A percentile compares a stretch with the other conserved stretches of the same genome.
These are phyloP conservation scores for Rosa chinensis DNA, from an alignment of 306 rosid species.

Conservation along the genomic window DNA sequence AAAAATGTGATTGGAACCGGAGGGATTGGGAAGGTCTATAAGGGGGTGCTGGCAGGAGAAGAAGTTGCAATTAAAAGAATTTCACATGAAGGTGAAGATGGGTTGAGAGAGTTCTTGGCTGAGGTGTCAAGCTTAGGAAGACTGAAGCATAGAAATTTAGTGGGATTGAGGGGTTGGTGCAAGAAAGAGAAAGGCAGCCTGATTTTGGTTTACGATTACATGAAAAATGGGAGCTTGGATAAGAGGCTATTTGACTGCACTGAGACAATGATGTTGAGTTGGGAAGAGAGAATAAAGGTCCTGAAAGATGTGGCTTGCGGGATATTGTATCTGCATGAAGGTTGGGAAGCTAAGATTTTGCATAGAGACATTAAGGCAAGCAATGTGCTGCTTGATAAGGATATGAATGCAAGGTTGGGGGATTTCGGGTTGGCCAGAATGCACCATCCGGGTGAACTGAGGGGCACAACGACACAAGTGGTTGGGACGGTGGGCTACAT, in stretches of 20 bases:
- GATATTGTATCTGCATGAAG: conserved; percentile 48
- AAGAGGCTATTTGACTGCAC: conserved; percentile 48
- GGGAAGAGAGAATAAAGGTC: conserved; percentile 51
- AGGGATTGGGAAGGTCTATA: conserved; percentile 58
- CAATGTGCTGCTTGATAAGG: neutral
- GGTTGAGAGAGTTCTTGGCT: conserved; percentile 65
- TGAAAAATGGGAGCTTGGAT: conserved; percentile 49
- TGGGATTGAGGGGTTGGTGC: conserved; percentile 75
- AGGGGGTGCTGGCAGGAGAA: conserved; percentile 47
- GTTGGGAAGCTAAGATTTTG: conserved; percentile 62
- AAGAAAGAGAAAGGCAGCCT: conserved; percentile 51
- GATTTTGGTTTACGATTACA: conserved; percentile 63
- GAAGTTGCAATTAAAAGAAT: conserved; percentile 64
- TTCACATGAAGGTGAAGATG: conserved; percentile 38
- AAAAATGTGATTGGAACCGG: conserved; percentile 50
- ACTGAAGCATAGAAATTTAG: conserved; percentile 62
- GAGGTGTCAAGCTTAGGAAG: conserved; percentile 73
- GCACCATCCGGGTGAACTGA: neutral
- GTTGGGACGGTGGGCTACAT: neutral
- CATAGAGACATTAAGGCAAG: neutral
- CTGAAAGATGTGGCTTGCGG: conserved; percentile 61
- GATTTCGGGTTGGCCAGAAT: neutral
- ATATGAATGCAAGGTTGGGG: neutral
- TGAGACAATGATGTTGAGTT: conserved; percentile 37
- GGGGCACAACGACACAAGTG: neutral